A percentile compares a stretch with the other conserved stretches of the same genome.
These are phyloP conservation scores for Chamaecyparis obtusa DNA, from an alignment of 75 land plant genomes.

Conservation along the genomic window DNA sequence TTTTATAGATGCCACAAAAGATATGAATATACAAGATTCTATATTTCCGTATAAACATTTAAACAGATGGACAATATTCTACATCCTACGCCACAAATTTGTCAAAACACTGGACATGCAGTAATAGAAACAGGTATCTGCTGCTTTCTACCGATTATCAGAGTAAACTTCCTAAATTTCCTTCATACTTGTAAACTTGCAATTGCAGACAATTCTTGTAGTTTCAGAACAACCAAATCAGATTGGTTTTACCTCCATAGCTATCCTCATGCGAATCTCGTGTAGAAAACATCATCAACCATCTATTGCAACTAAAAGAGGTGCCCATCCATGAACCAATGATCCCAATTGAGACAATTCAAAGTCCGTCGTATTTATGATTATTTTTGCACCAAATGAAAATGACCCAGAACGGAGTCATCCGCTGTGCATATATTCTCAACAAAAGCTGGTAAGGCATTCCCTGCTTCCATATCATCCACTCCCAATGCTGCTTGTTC, in stretches of 20 bases:
- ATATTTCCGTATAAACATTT: background rate
- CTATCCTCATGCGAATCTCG: background rate
- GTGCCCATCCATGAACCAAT: background rate
- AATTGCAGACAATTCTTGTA: background rate
- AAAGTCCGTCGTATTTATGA: background rate
- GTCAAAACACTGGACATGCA: background rate
- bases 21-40: background rate
- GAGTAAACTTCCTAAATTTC: background rate
- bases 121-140: background rate
- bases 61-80: background rate
- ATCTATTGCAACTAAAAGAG: background rate
- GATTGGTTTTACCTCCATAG: background rate
- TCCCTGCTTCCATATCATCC: background rate
- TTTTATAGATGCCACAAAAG: background rate
- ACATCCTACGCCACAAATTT: background rate
- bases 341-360: background rate
- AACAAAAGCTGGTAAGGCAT: background rate
- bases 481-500: background rate
- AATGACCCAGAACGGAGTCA: background rate
- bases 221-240: background rate
- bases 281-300: background rate
- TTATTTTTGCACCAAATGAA: constrained; percentile 1
- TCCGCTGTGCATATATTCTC: constrained; percentile 16
- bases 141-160: background rate
- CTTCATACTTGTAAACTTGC: background rate